Base-by-base conservation (phyloP, 148 eudicot species). In the Cornus florida region DNA sequence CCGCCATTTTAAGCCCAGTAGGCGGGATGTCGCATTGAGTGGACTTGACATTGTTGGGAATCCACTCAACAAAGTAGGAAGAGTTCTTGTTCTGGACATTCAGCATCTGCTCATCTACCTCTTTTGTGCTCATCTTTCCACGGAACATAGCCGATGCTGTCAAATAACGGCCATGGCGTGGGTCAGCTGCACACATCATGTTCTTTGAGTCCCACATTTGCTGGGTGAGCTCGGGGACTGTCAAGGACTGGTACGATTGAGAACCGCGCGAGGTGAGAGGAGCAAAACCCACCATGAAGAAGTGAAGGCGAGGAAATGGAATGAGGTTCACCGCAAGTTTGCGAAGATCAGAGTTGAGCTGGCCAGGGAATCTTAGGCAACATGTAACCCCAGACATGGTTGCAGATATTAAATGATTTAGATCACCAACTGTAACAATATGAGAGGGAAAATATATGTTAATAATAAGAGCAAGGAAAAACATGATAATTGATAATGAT, bases 171-270 rank as follows among this genome's bases (percentile, higher is more conserved):
- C 97, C 97, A 16, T 92, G 94, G 28, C 97, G 81, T 5, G 97
- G 97, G 73, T 92, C 97, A 69, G 94, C 97, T 1, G 97, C 97
- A 64, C 97, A 92, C 97, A 92, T 92, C 97, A 92, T 92, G 92
- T 92, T 92, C 85, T 92, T 92, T 5, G 97, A 76, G 80, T 92
- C 97, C 97, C 97, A 92, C 94, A 92, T 92, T 72, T 91, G 94
- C 35, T 91, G 92, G 43, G 94, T 91, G 57, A 92, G 91, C 82
- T 92, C 94, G 0, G 97, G 97, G 24, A 92, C 97, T 0, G 92
- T 81, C 14, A 91, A 73, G 65, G 87, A 77, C 3, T 92, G 84
- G 86, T 91, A 89, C 23, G 86, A 88, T 81, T 91, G 94, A 5
- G 94, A 91, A 1, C 94, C 94, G 1, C 92, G 91, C 0, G 94